Base-by-base conservation (phyloP, 2,329 filamentous ascomycete species). In the Whalleya microplaca region DNA sequence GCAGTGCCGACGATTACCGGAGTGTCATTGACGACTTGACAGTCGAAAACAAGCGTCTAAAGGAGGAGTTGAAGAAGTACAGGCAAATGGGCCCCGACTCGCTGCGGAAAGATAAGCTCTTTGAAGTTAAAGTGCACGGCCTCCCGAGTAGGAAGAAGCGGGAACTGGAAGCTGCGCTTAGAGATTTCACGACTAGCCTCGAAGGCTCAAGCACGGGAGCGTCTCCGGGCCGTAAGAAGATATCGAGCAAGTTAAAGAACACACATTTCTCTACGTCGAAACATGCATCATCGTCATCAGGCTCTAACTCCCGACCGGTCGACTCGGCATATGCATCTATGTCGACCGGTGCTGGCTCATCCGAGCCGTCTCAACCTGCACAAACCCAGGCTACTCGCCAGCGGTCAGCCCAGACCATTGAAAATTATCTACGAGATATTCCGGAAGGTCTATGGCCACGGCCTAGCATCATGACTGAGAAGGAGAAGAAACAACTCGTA, bases 21-120 rank as follows among this genome's bases (percentile, higher is more conserved):
- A 89, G 89, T 63, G 90, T 96, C 16, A 96, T 96, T 46, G 91
- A 96, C 66, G 92, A 96, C 69, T 73, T 96, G 56, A 96, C 91
- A 0, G 78, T 96, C 21, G 89, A 92, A 69, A 96, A 95, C 69
- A 90, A 91, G 70, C 87, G 85, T 49, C 72, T 96, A 58, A 92
- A 88, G 74, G 86, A 88, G 63, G 85, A 87, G 66, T 67, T 96
- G 52, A 88, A 84, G 66, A 87, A 84, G 51, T 90, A 90, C 59
- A 88, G 90, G 70, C 86, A 85, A 60, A 75, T 84, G 21, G 85
- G 88, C 1, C 84, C 86, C 18, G 81, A 87, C 42, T 83, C 88
- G 61, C 74, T 93, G 48, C 83, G 87, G 32, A 85, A 87, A 45
- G 90, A 96, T 27, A 92, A 90, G 68, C 73, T 96, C 0, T 94